A percentile compares a stretch with the other conserved stretches of the same genome.
Conservation (phyloP, 306 rosid species). For the Dalbergia cochinchinensis region DNA sequence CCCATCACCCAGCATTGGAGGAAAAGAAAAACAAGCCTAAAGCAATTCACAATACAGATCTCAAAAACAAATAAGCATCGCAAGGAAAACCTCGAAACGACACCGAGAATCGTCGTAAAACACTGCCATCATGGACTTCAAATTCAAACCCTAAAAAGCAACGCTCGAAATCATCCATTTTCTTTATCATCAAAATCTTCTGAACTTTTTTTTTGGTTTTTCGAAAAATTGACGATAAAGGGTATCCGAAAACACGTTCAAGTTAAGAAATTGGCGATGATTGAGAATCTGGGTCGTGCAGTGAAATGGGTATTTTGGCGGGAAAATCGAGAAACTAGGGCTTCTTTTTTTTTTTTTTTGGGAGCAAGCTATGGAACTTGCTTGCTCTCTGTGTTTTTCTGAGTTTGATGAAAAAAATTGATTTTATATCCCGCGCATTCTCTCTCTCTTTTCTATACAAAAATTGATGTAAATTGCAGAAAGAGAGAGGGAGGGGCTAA, state of each 20-base stretch:
- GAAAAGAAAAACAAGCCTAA: constrained; percentile 40
- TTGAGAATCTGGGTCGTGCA: constrained; percentile 50
- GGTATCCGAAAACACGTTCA: background rate
- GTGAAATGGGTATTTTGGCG: constrained; percentile 55
- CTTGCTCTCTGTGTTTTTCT: constrained; percentile 8
- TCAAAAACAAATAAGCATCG: background rate
- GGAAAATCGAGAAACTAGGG: constrained; percentile 55
- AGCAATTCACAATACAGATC: constrained; percentile 23
- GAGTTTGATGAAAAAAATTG: background rate
- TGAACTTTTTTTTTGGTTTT: background rate
- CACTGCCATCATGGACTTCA: constrained; percentile 62
- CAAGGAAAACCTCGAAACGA: constrained; percentile 57
- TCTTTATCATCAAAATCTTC: background rate
- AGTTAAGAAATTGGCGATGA: constrained; percentile 20
- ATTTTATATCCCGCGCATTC: constrained; percentile 50
- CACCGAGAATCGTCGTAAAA: constrained; percentile 39
- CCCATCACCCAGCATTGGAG: constrained; percentile 64
- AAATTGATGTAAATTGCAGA: constrained; percentile 45
- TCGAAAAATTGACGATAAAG: background rate
- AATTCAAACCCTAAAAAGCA: constrained; percentile 59
- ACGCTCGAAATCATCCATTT: constrained; percentile 13
- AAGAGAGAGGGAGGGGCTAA: constrained; percentile 44
- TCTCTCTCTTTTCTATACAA: constrained; percentile 48
- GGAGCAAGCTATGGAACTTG: constrained; percentile 20
- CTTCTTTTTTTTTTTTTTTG: background rate